Percentiles rank a stretch among this genome's conserved stretches.
Conservation (phyloP, 805 yeast species). For the Candida insectorum region DNA sequence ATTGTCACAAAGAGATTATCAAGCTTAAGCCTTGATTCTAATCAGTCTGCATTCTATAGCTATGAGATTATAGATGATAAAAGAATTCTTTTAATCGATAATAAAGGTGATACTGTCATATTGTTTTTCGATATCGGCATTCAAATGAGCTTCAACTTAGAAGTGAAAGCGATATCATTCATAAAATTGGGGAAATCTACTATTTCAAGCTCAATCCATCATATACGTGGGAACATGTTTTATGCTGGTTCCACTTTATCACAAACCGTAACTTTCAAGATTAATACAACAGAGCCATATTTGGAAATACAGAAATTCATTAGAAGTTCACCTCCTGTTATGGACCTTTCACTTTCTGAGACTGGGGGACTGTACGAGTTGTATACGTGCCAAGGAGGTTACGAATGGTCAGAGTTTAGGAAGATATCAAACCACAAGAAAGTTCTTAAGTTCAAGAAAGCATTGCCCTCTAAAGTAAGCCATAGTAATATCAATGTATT, state of each 20-base stretch:
- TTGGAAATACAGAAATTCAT: constrained; percentile 18
- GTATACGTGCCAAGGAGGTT: constrained; percentile 32
- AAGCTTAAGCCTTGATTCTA: constrained; percentile 2
- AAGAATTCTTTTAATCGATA: constrained; percentile 25
- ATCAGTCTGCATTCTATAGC: constrained; percentile 8
- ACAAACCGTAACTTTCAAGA: constrained; percentile 26
- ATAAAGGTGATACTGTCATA: constrained; percentile 26
- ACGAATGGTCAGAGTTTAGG: constrained; percentile 29
- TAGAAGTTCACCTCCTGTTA: constrained; percentile 29
- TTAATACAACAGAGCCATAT: constrained; percentile 22
- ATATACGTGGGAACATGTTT: constrained; percentile 23
- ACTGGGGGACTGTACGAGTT: constrained; percentile 9
- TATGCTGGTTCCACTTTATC: constrained; percentile 29
- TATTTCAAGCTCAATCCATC: constrained; percentile 24
- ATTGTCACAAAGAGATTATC: constrained; percentile 19
- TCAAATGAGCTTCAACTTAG: constrained; percentile 1
- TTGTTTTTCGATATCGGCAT: constrained; percentile 14
- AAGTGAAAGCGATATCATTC: constrained; percentile 14
- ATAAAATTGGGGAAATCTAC: constrained; percentile 28
- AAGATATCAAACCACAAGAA: constrained; percentile 7
- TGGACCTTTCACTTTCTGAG: constrained; percentile 17
- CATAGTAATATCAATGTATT: constrained; percentile 1
- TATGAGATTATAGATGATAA: constrained; percentile 21
- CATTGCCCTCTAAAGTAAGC: background rate
- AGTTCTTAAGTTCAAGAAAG: constrained; percentile 1